Conservation (phyloP, 2,329 filamentous ascomycete genomes). For the Alternaria postmessia region DNA sequence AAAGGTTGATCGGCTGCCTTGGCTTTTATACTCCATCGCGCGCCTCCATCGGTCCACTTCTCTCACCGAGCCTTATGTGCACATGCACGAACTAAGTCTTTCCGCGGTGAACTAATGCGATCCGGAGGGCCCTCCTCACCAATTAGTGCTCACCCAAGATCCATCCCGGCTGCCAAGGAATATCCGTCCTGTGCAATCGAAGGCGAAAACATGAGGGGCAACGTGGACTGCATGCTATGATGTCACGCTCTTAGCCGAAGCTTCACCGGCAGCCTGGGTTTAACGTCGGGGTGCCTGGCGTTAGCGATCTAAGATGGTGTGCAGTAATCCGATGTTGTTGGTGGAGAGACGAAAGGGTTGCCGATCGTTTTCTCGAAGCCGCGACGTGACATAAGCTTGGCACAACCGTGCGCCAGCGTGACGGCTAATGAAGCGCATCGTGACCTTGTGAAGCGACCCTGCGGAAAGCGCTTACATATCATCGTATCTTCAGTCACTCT, state of each 20-base stretch:
- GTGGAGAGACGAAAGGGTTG: constrained; percentile 16
- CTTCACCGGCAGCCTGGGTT: constrained; percentile 8
- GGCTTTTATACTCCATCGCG: constrained; percentile 15
- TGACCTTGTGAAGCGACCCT: background rate
- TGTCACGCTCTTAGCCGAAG: constrained; percentile 22
- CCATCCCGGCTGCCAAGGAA: constrained; percentile 9
- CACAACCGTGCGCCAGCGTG: constrained; percentile 1
- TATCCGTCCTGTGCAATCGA: constrained; percentile 12
- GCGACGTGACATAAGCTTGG: constrained; percentile 14
- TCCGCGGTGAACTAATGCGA: constrained; percentile 2
- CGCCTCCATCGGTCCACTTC: constrained; percentile 13
- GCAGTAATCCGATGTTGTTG: constrained; percentile 20
- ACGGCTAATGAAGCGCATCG: constrained; percentile 5
- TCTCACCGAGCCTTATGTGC: constrained; percentile 8
- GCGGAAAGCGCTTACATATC: constrained; percentile 5
- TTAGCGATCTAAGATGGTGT: constrained; percentile 19
- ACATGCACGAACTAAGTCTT: constrained; percentile 18
- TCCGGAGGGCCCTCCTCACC: constrained; percentile 10
- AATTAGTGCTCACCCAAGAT: constrained; percentile 13
- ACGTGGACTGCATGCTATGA: constrained; percentile 16
- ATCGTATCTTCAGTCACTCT: background rate
- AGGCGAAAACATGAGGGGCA: constrained; percentile 22
- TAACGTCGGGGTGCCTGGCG: constrained; percentile 20
- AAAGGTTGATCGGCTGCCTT: background rate
- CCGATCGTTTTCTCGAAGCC: constrained; percentile 13